These are phyloP conservation scores for Gleditsia sinensis DNA, from an alignment of 306 rosid species.

Conservation along the genomic window DNA sequence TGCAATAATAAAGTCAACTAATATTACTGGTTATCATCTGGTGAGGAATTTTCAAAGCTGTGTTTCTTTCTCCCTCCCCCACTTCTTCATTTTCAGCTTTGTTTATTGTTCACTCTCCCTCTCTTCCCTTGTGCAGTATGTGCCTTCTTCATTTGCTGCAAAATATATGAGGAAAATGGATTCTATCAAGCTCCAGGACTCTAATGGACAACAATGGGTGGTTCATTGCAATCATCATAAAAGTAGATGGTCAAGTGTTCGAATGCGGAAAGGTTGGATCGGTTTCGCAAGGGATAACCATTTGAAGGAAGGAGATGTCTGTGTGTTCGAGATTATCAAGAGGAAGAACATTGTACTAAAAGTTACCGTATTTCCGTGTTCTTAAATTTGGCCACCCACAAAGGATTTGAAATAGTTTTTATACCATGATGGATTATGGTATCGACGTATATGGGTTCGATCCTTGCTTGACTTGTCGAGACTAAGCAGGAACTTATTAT, in stretches of 20 bases:
- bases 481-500: too few relatives aligned
- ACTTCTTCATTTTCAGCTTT: neutral
- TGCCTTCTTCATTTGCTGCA: slow-evolving; percentile 18
- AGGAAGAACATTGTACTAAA: slow-evolving; percentile 16
- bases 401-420: neutral
- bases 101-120: neutral
- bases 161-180: slow-evolving; percentile 20
- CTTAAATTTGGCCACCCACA: neutral
- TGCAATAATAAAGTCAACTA: neutral
- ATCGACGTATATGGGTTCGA: too few relatives aligned
- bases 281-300: neutral
- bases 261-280: neutral
- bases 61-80: neutral
- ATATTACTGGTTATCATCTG: too few relatives aligned
- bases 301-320: slow-evolving; percentile 30
- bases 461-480: too few relatives aligned
- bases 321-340: too few relatives aligned
- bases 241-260: neutral
- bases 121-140: slow-evolving; percentile 31
- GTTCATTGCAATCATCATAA: neutral
- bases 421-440: too few relatives aligned
- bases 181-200: slow-evolving; percentile 25
- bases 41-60: slow-evolving; percentile 30
- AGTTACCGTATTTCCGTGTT: slow-evolving; percentile 7
- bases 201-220: slow-evolving; percentile 19